Evolutionary conservation across 768 basidiomycete species (phyloP).

Genomic region (Pulveroboletus sp.): DNA sequence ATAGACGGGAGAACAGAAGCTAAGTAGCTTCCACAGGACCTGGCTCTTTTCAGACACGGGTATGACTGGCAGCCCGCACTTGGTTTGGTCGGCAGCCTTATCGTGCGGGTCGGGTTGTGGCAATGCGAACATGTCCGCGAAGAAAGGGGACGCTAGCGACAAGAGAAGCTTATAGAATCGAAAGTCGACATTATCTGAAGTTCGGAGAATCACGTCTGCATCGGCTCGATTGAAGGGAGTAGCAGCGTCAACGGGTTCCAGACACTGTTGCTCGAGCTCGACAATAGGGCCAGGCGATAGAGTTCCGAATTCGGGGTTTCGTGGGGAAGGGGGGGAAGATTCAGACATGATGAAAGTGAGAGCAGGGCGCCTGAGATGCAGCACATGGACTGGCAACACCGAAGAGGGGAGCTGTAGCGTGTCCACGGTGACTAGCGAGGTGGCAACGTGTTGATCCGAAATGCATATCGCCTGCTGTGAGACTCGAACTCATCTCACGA

Average conservation of each 20-base stretch:
- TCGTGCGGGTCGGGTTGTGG: slow-evolving; percentile 38
- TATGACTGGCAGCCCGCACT: slow-evolving; percentile 39
- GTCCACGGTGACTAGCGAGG: not conserved
- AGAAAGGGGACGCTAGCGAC: slow-evolving; percentile 54
- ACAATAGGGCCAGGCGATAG: not conserved
- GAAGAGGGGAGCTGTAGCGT: slow-evolving; percentile 1
- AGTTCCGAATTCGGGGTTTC: slow-evolving; percentile 5
- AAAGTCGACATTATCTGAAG: slow-evolving; percentile 49
- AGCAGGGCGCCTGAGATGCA: not conserved
- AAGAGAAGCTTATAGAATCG: slow-evolving; percentile 52
- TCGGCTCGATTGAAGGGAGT: slow-evolving; percentile 45
- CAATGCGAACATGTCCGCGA: slow-evolving; percentile 50
- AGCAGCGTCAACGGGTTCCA: slow-evolving; percentile 25
- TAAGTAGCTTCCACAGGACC: slow-evolving; percentile 39
- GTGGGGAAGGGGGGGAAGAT: slow-evolving; percentile 3
- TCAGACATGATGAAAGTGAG: slow-evolving; percentile 12
- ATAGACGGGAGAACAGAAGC: slow-evolving; percentile 47
- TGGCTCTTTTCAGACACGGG: slow-evolving; percentile 43
- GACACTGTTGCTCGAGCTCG: slow-evolving; percentile 3
- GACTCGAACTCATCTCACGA: not conserved
- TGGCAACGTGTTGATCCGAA: slow-evolving; percentile 9
- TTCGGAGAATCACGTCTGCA: slow-evolving; percentile 52
- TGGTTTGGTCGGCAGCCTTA: slow-evolving; percentile 25
- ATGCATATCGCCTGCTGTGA: too few relatives aligned
- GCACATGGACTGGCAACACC: slow-evolving; percentile 11